These are phyloP conservation scores for Picochlorum sp. DNA, from an alignment of 139 green algal genomes.

Conservation along the genomic window DNA sequence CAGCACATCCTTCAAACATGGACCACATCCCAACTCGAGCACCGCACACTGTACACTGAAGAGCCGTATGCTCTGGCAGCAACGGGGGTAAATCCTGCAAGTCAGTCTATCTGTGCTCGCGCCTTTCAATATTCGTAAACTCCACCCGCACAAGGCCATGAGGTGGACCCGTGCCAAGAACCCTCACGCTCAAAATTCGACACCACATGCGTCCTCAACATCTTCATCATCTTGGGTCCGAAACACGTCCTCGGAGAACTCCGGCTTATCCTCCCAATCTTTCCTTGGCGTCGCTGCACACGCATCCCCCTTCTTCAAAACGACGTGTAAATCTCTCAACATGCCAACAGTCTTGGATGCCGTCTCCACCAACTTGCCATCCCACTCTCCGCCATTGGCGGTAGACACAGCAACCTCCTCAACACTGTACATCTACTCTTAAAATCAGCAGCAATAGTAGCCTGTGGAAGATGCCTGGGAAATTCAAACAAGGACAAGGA, in stretches of 20 bases:
- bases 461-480: conserved; percentile 17
- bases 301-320: not conserved
- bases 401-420: conserved; percentile 24
- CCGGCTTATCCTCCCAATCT: not conserved
- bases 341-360: not conserved
- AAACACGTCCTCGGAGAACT: not conserved
- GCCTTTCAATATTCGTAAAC: conserved; percentile 15
- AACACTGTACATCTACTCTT: conserved; percentile 5
- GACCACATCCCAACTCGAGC: conserved; percentile 36
- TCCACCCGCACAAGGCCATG: conserved; percentile 42
- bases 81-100: not conserved
- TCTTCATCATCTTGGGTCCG: not conserved
- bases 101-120: not conserved
- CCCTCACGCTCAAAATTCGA: not conserved
- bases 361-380: not conserved
- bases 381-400: conserved; percentile 8
- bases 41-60: conserved; percentile 39
- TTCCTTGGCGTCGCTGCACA: not conserved
- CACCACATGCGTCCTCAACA: not conserved
- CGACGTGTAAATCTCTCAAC: not conserved
- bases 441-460: conserved; percentile 19
- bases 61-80: conserved; percentile 17
- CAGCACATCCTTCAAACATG: conserved; percentile 25
- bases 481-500: conserved; percentile 42
- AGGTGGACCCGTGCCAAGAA: conserved; percentile 14